A percentile compares a stretch with the other conserved stretches of the same genome.
Conservation (phyloP, 2,329 filamentous ascomycete species). For the Diaporthe vaccinii region DNA sequence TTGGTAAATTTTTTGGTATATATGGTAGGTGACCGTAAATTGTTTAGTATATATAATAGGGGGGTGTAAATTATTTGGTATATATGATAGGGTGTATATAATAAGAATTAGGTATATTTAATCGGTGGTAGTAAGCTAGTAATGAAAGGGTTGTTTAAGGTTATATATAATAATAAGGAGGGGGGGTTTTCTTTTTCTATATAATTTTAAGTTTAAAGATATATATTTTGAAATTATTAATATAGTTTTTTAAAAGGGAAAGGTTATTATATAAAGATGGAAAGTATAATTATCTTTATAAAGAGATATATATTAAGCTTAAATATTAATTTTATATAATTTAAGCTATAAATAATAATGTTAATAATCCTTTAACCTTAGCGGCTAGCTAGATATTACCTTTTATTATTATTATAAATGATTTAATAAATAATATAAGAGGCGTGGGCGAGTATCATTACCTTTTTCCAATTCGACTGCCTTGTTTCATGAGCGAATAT, state of each 20-base stretch:
- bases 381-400: accelerated
- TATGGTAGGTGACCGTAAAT: background rate
- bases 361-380: background rate
- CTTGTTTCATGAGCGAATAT: too few species aligned
- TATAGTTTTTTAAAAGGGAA: background rate
- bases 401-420: background rate
- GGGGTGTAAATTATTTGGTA: background rate
- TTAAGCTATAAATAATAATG: background rate
- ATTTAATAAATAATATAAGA: background rate
- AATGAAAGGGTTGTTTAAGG: too few species aligned
- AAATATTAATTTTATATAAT: background rate
- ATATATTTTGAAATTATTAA: background rate
- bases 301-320: background rate
- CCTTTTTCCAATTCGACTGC: too few species aligned
- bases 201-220: background rate
- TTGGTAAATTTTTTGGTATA: background rate
- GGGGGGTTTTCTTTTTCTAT: too few species aligned
- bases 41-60: background rate
- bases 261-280: background rate
- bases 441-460: too few species aligned
- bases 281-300: background rate
- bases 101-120: background rate
- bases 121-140: background rate
- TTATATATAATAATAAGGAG: too few species aligned
- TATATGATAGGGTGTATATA: background rate